phyloP scores from a whole-genome alignment of 305 asterid species.

The Solanum hybrid region DNA sequence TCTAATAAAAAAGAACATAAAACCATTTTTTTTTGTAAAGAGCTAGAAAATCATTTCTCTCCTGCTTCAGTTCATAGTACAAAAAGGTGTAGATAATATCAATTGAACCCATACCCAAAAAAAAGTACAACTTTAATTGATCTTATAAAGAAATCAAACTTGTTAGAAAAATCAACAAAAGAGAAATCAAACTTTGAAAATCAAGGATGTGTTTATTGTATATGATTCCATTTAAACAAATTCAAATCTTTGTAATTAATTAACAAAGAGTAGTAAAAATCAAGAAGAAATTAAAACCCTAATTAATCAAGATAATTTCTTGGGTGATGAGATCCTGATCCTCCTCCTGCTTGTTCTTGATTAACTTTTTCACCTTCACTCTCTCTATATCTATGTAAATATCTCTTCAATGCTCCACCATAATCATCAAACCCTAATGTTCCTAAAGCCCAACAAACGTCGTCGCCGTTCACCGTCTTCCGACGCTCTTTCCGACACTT shows the following conservation, averaged over 20 bases:
- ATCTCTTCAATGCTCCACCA: slow-evolving; percentile 36
- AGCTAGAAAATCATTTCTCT: background rate
- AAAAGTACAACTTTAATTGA: background rate
- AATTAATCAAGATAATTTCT: background rate
- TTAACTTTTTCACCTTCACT: slow-evolving; percentile 36
- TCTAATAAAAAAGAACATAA: background rate
- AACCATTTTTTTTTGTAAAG: background rate
- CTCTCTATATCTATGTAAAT: slow-evolving; percentile 54
- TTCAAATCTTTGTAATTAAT: background rate
- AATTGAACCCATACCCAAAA: background rate
- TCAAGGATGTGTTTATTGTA: background rate
- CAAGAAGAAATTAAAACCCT: background rate
- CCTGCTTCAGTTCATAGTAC: background rate
- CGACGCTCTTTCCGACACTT: slow-evolving; percentile 57
- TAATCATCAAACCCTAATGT: slow-evolving; percentile 53
- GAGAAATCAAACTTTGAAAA: background rate
- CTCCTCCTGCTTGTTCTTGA: slow-evolving; percentile 11
- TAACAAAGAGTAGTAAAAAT: background rate
- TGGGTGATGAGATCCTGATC: background rate
- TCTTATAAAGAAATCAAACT: background rate
- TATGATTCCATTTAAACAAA: background rate
- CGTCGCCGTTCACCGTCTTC: slow-evolving; percentile 65
- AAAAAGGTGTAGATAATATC: background rate
- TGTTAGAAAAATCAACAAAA: background rate
- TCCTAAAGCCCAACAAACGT: slow-evolving; percentile 47